Evolutionary conservation across 176 grass and related monocot species (phyloP).

Genomic region (Raddia distichophylla): DNA sequence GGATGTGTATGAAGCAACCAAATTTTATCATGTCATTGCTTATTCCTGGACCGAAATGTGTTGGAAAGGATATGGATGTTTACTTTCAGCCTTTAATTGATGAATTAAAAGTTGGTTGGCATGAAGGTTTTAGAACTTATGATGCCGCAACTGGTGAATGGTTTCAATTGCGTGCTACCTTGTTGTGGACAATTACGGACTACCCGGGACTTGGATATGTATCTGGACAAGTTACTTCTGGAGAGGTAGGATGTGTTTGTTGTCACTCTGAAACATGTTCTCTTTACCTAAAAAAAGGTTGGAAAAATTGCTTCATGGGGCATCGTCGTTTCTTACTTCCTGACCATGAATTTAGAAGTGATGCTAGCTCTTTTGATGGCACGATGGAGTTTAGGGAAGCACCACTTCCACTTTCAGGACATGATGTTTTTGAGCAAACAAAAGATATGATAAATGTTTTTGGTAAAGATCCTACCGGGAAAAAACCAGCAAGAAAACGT

Average conservation of each 20-base stretch:
- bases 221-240: background rate
- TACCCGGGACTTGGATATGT: background rate
- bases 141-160: background rate
- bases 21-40: background rate
- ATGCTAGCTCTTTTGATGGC: too few relatives aligned
- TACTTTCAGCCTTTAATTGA: background rate
- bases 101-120: background rate
- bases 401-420: too few relatives aligned
- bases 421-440: too few relatives aligned
- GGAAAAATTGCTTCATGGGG: too few relatives aligned
- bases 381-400: too few relatives aligned
- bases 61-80: background rate
- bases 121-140: background rate
- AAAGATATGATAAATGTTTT: too few relatives aligned
- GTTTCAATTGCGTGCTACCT: background rate
- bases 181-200: background rate
- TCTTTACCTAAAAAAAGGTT: too few relatives aligned
- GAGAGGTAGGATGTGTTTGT: background rate
- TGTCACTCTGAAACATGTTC: background rate
- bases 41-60: background rate
- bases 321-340: too few relatives aligned
- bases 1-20: conserved; percentile 15
- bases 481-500: background rate
- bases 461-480: background rate
- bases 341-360: too few relatives aligned